A percentile compares a stretch with the other conserved stretches of the same genome.
Evolutionary conservation across 2,329 filamentous ascomycete species (phyloP).

Genomic region (Pyrenochaeta sp.): DNA sequence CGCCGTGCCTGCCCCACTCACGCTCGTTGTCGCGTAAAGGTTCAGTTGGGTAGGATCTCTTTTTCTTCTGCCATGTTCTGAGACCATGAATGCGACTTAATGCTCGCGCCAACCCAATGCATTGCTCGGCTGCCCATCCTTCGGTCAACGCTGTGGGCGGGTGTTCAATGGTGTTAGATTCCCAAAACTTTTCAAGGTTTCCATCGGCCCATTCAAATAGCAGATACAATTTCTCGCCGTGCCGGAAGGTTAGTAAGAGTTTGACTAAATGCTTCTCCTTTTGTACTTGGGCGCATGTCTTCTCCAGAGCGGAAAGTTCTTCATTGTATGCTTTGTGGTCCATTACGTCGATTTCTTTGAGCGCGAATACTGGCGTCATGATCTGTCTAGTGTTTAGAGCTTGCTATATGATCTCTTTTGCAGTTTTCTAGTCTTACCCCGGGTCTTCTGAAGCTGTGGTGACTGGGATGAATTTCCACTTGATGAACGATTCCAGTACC

Average conservation of each 20-base stretch:
- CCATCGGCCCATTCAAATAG: not conserved
- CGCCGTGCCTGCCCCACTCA: conserved; percentile 3
- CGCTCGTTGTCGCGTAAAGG: not conserved
- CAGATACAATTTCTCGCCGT: not conserved
- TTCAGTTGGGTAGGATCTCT: not conserved
- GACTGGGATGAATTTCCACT: no score
- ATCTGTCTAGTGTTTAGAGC: no score
- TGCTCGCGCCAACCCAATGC: not conserved
- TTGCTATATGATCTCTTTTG: no score
- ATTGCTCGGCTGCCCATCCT: not conserved
- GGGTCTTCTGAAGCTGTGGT: no score
- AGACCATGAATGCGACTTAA: not conserved
- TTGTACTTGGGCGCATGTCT: no score
- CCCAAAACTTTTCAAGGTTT: not conserved
- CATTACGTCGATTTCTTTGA: no score
- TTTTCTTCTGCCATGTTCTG: not conserved
- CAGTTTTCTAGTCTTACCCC: no score
- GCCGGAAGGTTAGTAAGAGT: not conserved
- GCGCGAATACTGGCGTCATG: no score
- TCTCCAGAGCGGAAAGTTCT: no score
- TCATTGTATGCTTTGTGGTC: no score
- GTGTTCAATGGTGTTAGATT: not conserved
- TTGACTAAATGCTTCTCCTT: not conserved
- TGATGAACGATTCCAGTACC: no score
- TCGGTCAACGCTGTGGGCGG: not conserved